phyloP scores from a whole-genome alignment of 805 yeast genomes.

The Yarrowia keelungensis region DNA sequence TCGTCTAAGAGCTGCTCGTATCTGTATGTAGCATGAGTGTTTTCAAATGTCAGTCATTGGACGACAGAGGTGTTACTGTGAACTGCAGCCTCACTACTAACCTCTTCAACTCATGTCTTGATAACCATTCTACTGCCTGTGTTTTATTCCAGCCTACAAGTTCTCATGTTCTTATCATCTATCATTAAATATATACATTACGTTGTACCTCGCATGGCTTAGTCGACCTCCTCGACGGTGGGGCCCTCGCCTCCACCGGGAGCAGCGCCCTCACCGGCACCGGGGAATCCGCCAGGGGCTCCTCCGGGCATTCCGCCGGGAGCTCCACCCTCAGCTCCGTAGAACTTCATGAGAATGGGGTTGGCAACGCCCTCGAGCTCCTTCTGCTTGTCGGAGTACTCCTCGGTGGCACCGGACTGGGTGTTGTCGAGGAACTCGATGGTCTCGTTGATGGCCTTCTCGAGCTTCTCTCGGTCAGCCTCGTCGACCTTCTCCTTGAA shows the following conservation, averaged over 20 bases:
- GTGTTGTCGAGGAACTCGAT: conserved; percentile 91
- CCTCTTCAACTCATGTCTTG: no score
- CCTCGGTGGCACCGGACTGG: conserved; percentile 92
- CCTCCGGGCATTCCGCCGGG: conserved; percentile 81
- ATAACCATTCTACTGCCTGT: no score
- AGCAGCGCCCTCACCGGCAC: conserved; percentile 68
- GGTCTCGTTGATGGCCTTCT: conserved; percentile 83
- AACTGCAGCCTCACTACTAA: no score
- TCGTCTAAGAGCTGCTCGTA: no score
- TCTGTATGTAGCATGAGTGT: no score
- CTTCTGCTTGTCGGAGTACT: conserved; percentile 90
- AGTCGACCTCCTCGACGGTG: conserved; percentile 59
- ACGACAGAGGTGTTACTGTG: no score
- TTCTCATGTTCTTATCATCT: no score
- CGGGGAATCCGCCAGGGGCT: conserved; percentile 70
- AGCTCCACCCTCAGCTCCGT: conserved; percentile 83
- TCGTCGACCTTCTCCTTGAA: conserved; percentile 80
- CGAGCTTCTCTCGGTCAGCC: conserved; percentile 69
- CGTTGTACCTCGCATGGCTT: conserved; percentile 24
- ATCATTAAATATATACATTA: conserved; percentile 38
- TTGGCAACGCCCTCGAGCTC: conserved; percentile 94
- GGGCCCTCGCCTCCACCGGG: conserved; percentile 68
- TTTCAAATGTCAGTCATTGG: no score
- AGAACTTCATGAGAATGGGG: conserved; percentile 97
- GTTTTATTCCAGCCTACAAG: no score